Percentiles rank a stretch among this genome's conserved stretches.
These are phyloP conservation scores for Brettanomyces nanus DNA, from an alignment of 805 yeast genomes.

Conservation along the genomic window DNA sequence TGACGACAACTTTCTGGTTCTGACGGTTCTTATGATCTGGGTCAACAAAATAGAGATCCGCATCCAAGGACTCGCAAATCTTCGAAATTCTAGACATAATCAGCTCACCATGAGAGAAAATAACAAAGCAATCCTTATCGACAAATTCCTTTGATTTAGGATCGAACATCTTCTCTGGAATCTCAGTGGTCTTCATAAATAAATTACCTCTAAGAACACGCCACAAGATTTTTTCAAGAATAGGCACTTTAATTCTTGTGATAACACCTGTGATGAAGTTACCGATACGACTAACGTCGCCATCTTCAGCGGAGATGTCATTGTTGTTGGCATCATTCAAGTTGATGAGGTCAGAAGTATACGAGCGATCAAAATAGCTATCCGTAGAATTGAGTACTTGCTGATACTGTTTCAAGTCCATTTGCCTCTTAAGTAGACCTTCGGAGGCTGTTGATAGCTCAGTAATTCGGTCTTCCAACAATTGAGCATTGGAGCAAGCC, in stretches of 20 bases:
- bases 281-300: constrained; percentile 7
- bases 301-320: constrained; percentile 31
- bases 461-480: constrained; percentile 64
- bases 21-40: constrained; percentile 30
- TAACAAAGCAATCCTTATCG: constrained; percentile 75
- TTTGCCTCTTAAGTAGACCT: constrained; percentile 52
- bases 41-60: constrained; percentile 60
- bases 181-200: constrained; percentile 64
- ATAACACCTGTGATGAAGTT: constrained; percentile 74
- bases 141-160: constrained; percentile 45
- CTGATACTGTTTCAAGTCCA: constrained; percentile 63
- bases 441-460: constrained; percentile 67
- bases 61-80: constrained; percentile 87
- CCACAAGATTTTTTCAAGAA: constrained; percentile 81
- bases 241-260: constrained; percentile 55
- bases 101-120: constrained; percentile 84
- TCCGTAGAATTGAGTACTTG: constrained; percentile 48
- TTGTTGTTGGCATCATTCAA: constrained; percentile 19
- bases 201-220: constrained; percentile 90
- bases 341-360: constrained; percentile 21
- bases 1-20: constrained; percentile 32
- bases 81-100: constrained; percentile 65
- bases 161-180: constrained; percentile 63
- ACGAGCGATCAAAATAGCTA: constrained; percentile 31
- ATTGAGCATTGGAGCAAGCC: constrained; percentile 49